Percentiles rank a stretch among this genome's conserved stretches.
phyloP scores from a whole-genome alignment of 148 eudicot species.

The Diospyros lotus region DNA sequence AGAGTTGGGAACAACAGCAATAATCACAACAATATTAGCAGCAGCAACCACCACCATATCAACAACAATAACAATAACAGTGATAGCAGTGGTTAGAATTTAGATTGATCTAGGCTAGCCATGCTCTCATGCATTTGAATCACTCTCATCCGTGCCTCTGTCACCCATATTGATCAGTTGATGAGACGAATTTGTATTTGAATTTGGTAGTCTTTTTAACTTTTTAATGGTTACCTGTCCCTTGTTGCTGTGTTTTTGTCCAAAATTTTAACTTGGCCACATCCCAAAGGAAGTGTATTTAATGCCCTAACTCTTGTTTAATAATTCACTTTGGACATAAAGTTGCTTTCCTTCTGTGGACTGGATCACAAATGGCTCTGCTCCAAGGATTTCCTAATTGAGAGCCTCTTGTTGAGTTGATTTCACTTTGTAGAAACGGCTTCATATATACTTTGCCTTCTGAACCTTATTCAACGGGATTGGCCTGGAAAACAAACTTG shows the following conservation, averaged over 20 bases:
- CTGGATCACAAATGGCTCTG: too few species aligned
- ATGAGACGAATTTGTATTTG: conserved; percentile 13
- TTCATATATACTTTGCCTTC: too few species aligned
- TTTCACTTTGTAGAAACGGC: too few species aligned
- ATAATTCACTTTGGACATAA: too few species aligned
- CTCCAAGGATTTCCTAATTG: too few species aligned
- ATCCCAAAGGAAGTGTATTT: not conserved
- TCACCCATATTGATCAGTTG: conserved; percentile 13
- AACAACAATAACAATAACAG: conserved; percentile 23
- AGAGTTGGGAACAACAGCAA: conserved; percentile 19
- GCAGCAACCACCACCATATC: conserved; percentile 3
- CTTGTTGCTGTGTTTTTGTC: not conserved
- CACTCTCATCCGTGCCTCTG: not conserved
- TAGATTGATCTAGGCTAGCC: conserved; percentile 9
- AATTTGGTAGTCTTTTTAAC: conserved; percentile 11
- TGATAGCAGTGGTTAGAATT: conserved; percentile 36
- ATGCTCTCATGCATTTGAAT: not conserved
- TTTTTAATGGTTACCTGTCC: not conserved
- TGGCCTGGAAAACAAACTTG: too few species aligned
- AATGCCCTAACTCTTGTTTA: conserved; percentile 3
- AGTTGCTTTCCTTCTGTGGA: too few species aligned
- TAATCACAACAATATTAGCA: conserved; percentile 9
- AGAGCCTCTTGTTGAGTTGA: too few species aligned
- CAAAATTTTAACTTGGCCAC: not conserved
- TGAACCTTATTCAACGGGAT: too few species aligned